Evolutionary conservation across 1,139 yeast species (phyloP).

Genomic region (Martiniozyma asiatica): DNA sequence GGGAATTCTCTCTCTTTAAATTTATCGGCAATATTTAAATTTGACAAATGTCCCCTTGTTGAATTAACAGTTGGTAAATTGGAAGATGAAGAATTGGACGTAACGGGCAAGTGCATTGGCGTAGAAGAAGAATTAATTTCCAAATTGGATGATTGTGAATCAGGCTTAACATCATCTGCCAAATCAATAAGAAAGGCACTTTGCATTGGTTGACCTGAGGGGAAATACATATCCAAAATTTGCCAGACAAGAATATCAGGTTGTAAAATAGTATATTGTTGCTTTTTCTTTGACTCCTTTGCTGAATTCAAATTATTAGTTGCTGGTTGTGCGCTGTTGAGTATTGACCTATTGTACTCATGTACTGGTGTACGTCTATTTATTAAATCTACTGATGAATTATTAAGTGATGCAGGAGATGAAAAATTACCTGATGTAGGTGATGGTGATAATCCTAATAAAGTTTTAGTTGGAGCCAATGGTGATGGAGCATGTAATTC

Average conservation of each 20-base stretch:
- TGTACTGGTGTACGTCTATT: slow-evolving; percentile 2
- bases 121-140: not conserved
- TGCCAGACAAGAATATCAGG: slow-evolving; percentile 59
- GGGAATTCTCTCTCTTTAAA: not conserved
- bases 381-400: not conserved
- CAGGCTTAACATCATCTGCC: not conserved
- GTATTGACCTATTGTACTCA: no score
- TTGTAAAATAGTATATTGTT: slow-evolving; percentile 25
- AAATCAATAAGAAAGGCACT: slow-evolving; percentile 55
- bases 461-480: slow-evolving; percentile 1
- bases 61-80: not conserved
- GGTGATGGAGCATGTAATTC: slow-evolving; percentile 3
- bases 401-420: slow-evolving; percentile 1
- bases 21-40: not conserved
- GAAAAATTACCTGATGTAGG: no score
- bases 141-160: not conserved
- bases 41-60: not conserved
- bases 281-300: not conserved
- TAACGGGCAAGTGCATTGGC: no score
- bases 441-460: not conserved
- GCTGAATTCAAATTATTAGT: no score
- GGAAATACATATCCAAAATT: slow-evolving; percentile 47
- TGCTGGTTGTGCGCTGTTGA: no score
- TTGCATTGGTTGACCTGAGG: slow-evolving; percentile 55
- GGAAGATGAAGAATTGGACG: not conserved